Evolutionary conservation across 805 yeast species (phyloP), one percentile per base, ranked within the genome.

Genomic region (Saccharomyces eubayanus): DNA sequence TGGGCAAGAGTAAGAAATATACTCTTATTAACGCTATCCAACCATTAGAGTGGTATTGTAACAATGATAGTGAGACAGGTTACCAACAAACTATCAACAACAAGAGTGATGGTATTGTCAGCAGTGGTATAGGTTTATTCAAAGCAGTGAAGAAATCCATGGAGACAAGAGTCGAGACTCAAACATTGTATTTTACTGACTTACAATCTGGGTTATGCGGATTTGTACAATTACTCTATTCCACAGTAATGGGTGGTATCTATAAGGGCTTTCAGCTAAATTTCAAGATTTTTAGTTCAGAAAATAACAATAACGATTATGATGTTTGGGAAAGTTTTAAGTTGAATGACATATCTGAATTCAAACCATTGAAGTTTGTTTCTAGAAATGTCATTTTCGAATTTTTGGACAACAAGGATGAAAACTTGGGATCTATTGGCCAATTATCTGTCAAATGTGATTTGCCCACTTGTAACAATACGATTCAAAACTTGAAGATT

Each of bases 221-320:
- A 0, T 78, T 79, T 60, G 76, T 81, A 14, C 84, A 80, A 64
- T 65, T 80, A 29, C 73, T 79, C 53, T 79, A 77, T 63, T 77
- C 82, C 46, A 76, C 74, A 58, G 70, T 79, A 21, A 70, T 79
- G 75, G 67, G 65, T 16, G 82, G 82, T 3, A 71, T 79, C 28
- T 78, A 78, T 62, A 77, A 77, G 51, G 78, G 82, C 12, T 80
- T 81, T 24, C 82, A 78, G 59, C 72, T 79, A 58, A 78, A 80
- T 52, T 77, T 77, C 57, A 73, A 79, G 54, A 68, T 78, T 51
- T 76, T 67, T 49, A 56, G 60, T 46, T 57, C 57, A 30, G 56
- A 54, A 12, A 51, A 31, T 46, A 61, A 64, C 3, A 61, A 62
- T 41, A 64, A 67, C 8, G 68, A 68, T 45, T 57, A 68, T 40